Evolutionary conservation across 2,329 filamentous ascomycete genomes (phyloP), one percentile per base, ranked within the genome.

Genomic region (Diplodia scrobiculata): DNA sequence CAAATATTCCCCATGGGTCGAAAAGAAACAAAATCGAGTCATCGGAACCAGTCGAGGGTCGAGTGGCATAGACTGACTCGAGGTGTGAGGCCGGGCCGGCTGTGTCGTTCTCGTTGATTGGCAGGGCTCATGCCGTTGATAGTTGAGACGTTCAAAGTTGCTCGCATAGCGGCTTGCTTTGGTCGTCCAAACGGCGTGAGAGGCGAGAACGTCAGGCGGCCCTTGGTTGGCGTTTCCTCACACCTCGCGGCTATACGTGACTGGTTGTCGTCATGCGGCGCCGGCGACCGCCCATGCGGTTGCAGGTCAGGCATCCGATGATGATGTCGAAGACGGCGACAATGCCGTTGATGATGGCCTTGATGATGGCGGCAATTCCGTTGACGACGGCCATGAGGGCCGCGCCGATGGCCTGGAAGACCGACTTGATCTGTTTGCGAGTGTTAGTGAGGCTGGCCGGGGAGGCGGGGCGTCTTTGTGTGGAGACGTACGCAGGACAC

Each of bases 401-500:
- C 68, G 76, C 74, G 72, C 78, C 78, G 71, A 83, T 82, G 60
- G 80, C 80, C 68, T 78, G 77, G 73, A 83, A 77, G 71, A 82
- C 71, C 68, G 74, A 71, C 65, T 78, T 70, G 72, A 81, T 77
- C 78, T 80, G 67, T 19, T 11, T 9, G 5, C 13, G 34, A 11
- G 6, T 68, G 69, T 76, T 71, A 76, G 73, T 45, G 32, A 54
- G 36, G 58, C 34, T n/a, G 17, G 17, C 25, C 9, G 19, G 11
- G 27, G 13, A 29, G 58, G 32, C 25, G 27, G 19, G 3, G 34
- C 7, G 10, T 10, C 21, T 25, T 50, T 47, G n/a, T n/a, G 52
- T 50, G 27, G 41, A 25, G 62, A 85, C 90, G 74, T 91, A 94
- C 91, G 76, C 91, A 93, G 77, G 90, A 93, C 71, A 92, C 83